Evolutionary conservation across 306 rosid species (phyloP), one percentile per base, ranked within the genome.

Genomic region (Lathyrus sativus): DNA sequence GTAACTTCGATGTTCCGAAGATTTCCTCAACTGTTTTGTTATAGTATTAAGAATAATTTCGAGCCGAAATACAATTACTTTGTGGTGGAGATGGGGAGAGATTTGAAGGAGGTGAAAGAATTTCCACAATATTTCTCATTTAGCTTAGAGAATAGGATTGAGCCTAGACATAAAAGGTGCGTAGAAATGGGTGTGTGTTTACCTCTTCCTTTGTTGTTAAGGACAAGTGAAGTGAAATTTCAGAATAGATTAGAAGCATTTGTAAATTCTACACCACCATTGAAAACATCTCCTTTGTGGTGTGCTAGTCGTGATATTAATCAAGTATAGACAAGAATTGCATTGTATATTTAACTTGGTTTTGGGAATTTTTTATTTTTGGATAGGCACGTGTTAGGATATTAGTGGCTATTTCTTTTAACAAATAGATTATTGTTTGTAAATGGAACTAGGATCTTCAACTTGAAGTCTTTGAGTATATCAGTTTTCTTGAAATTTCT

Each of bases 91-190:
- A 88, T 93, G 98, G 91, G 96, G 43, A 84, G 98, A 72, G 95
- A 84, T 74, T 48, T 88, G 83, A 90, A 82, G 87, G 98, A 88
- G 84, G 76, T 93, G 75, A 86, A 76, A 59, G 90, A 82, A 59
- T 92, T 90, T 62, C 96, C 96, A 10, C 93, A 83, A 1, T 92
- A 86, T 85, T 93, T 93, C 68, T 93, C 98, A 29, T 93, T 83
- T 73, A 86, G 96, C 83, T 85, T 93, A 65, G 91, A 88, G 82
- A 83, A 84, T 68, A 83, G 97, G 79, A 88, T 93, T 59, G 76
- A 86, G 88, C 93, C 95, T 12, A 81, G 98, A 68, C 97, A 93
- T 73, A 91, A 83, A 71, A 56, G 65, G 18, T 93, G 96, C 73
- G 83, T 93, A 74, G 96, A 90, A 61, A 85, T 76, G 84, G 93